These are phyloP conservation scores for Euryodendron excelsum DNA, from an alignment of 148 eudicot genomes.

Conservation along the genomic window DNA sequence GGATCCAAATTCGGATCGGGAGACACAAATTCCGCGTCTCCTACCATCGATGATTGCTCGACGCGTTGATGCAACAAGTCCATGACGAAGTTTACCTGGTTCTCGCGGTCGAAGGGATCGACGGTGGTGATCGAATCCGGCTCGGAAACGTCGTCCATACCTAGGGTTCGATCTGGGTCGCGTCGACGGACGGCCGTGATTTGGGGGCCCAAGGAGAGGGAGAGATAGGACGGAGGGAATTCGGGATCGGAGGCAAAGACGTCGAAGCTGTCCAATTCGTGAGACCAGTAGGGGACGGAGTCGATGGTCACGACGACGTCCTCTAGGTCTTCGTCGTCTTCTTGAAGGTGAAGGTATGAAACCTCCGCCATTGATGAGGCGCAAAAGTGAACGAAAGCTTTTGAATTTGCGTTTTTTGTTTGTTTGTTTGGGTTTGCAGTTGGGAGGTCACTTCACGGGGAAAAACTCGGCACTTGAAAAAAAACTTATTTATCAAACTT, in stretches of 20 bases:
- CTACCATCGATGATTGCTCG: conserved; percentile 36
- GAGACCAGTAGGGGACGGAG: conserved; percentile 31
- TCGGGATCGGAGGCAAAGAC: conserved; percentile 23
- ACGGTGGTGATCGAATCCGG: neutral
- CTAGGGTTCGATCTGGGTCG: conserved; percentile 1
- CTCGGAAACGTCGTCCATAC: neutral
- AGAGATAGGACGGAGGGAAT: neutral
- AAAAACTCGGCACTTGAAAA: no score
- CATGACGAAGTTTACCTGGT: conserved; percentile 60
- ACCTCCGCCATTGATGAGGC: conserved; percentile 51
- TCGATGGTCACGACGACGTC: conserved; percentile 27
- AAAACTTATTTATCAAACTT: no score
- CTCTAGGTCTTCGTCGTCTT: conserved; percentile 22
- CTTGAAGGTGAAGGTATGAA: conserved; percentile 34
- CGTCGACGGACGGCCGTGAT: conserved; percentile 1
- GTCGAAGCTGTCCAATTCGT: conserved; percentile 14
- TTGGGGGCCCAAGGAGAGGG: conserved; percentile 8
- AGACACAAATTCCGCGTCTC: conserved; percentile 9
- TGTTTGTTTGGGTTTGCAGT: no score
- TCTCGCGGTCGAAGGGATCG: conserved; percentile 38
- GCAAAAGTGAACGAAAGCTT: neutral
- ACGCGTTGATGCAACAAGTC: conserved; percentile 53
- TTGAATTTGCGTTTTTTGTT: neutral
- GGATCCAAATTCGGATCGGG: conserved; percentile 29
- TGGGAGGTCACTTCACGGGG: no score